Conservation (phyloP, 2,329 filamentous ascomycete genomes). For the Fusarium redolens region DNA sequence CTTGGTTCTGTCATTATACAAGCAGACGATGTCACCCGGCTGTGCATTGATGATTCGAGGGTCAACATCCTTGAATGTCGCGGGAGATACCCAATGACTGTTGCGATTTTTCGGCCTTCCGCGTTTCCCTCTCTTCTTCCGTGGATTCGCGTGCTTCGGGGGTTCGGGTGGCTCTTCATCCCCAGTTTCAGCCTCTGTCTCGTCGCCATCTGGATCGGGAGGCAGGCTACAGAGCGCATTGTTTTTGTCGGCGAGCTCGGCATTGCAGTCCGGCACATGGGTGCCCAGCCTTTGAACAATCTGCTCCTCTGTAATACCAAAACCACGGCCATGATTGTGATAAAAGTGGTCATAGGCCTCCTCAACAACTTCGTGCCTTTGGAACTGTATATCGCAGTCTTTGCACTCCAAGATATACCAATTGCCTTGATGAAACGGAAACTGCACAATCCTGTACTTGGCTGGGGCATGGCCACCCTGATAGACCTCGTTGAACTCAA, state of each 20-base stretch:
- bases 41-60: not conserved
- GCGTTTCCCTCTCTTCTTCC: not conserved
- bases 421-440: not conserved
- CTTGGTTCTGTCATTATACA: not conserved
- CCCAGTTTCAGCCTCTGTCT: not conserved
- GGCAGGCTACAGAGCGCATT: not conserved
- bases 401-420: slow-evolving; percentile 4
- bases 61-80: not conserved
- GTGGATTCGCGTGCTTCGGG: not conserved
- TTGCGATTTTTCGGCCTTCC: not conserved
- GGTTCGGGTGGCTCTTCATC: not conserved
- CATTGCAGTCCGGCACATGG: not conserved
- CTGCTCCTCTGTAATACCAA: not conserved
- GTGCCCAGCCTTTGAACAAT: not conserved
- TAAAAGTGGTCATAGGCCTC: not conserved
- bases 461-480: not conserved
- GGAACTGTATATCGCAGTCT: not conserved
- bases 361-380: not conserved
- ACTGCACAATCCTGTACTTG: not conserved
- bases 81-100: not conserved
- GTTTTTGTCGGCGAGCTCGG: not conserved
- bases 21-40: not conserved
- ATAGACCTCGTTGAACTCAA: not conserved
- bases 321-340: not conserved
- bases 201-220: not conserved